A percentile compares a stretch with the other conserved stretches of the same genome.
These are phyloP conservation scores for Spizellomyces sp. DNA, from an alignment of 192 early-diverging fungal genomes.

Conservation along the genomic window DNA sequence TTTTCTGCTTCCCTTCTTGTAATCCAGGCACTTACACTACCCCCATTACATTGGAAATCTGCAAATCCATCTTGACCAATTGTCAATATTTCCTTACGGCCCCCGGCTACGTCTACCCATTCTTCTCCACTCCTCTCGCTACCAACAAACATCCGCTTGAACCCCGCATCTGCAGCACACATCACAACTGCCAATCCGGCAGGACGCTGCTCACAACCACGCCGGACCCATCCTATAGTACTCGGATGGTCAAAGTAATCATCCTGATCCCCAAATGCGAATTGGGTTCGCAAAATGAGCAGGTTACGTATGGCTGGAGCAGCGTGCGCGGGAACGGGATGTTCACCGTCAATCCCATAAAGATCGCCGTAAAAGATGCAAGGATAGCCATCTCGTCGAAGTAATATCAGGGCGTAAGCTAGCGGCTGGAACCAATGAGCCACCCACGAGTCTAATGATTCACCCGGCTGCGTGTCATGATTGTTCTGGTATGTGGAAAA, in stretches of 20 bases:
- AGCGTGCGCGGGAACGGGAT: constrained; percentile 25
- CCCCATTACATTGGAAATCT: constrained; percentile 30
- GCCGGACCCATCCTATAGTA: constrained; percentile 50
- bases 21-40: constrained; percentile 33
- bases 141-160: constrained; percentile 35
- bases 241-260: constrained; percentile 50
- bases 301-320: constrained; percentile 33
- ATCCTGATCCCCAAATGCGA: constrained; percentile 48
- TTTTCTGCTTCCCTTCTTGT: constrained; percentile 11
- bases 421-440: constrained; percentile 49
- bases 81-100: constrained; percentile 22
- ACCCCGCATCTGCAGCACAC: constrained; percentile 30
- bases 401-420: constrained; percentile 42
- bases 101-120: constrained; percentile 35
- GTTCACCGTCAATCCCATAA: constrained; percentile 40
- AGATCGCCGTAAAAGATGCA: constrained; percentile 54
- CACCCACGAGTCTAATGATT: constrained; percentile 46
- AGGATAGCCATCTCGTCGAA: constrained; percentile 48
- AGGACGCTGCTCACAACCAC: constrained; percentile 11
- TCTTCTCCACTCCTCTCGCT: constrained; percentile 16
- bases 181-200: constrained; percentile 29
- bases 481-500: constrained; percentile 21
- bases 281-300: constrained; percentile 35
- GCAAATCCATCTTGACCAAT: constrained; percentile 33
- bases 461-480: constrained; percentile 43